Conservation (phyloP, 768 basidiomycete genomes). For the Kwoniella dejecticola region DNA sequence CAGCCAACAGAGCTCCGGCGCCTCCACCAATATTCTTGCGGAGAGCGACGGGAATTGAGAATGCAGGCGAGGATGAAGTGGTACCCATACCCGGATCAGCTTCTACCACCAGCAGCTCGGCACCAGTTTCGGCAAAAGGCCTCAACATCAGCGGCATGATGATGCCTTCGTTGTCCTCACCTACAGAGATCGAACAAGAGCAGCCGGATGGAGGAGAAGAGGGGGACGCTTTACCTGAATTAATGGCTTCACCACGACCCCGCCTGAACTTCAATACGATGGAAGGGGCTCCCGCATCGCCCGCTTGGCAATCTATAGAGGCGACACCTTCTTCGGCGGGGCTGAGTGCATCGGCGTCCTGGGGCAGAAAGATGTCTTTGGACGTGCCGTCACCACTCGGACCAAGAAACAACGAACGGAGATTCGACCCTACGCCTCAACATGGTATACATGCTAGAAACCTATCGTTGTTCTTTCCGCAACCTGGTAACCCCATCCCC, state of each 20-base stretch:
- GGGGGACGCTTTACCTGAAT: slow-evolving; percentile 20
- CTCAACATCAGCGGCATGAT: slow-evolving; percentile 28
- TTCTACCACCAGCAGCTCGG: not conserved
- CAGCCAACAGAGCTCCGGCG: slow-evolving; percentile 27
- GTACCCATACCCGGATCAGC: slow-evolving; percentile 16
- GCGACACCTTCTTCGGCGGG: slow-evolving; percentile 10
- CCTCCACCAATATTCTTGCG: slow-evolving; percentile 45
- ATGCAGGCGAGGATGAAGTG: slow-evolving; percentile 7
- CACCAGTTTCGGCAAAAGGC: slow-evolving; percentile 12
- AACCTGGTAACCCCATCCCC: slow-evolving; percentile 66
- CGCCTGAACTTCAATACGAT: slow-evolving; percentile 17
- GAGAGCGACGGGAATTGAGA: slow-evolving; percentile 27
- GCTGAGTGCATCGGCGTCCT: slow-evolving; percentile 20
- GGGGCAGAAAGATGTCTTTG: slow-evolving; percentile 12
- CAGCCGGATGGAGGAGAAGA: slow-evolving; percentile 12
- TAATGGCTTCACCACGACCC: slow-evolving; percentile 19
- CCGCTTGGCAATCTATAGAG: slow-evolving; percentile 34
- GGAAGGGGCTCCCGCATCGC: slow-evolving; percentile 19
- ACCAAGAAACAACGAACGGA: slow-evolving; percentile 10
- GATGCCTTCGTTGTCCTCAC: slow-evolving; percentile 6
- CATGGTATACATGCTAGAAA: slow-evolving; percentile 78
- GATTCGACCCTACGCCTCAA: slow-evolving; percentile 40
- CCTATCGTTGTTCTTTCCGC: slow-evolving; percentile 86
- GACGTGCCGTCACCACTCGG: slow-evolving; percentile 21
- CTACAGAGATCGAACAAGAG: slow-evolving; percentile 13